A percentile compares a stretch with the other conserved stretches of the same genome.
These are phyloP conservation scores for Hypoxylon sp. DNA, from an alignment of 2,329 filamentous ascomycete genomes.

Conservation along the genomic window DNA sequence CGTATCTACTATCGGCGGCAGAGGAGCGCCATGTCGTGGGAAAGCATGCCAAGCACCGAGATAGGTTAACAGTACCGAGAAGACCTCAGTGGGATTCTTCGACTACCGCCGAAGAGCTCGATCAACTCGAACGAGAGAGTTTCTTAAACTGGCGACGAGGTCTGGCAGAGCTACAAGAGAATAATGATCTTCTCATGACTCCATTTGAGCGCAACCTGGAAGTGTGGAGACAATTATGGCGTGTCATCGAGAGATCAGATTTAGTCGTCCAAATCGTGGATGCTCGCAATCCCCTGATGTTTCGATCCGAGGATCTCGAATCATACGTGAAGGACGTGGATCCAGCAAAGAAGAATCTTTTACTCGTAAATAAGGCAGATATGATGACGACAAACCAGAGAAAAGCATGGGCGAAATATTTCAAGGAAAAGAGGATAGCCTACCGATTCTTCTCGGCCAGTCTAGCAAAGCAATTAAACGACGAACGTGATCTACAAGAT, in stretches of 20 bases:
- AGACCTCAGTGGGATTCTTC: slow-evolving; percentile 89
- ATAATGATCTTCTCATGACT: slow-evolving; percentile 94
- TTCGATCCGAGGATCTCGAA: slow-evolving; percentile 94
- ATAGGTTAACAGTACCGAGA: slow-evolving; percentile 87
- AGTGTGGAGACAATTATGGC: slow-evolving; percentile 98
- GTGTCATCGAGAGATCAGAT: slow-evolving; percentile 97
- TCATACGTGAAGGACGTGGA: slow-evolving; percentile 95
- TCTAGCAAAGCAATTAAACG: slow-evolving; percentile 89
- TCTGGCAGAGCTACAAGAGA: slow-evolving; percentile 92
- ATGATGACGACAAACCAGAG: slow-evolving; percentile 96
- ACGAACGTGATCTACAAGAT: slow-evolving; percentile 73
- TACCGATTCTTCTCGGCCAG: slow-evolving; percentile 98
- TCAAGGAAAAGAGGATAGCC: slow-evolving; percentile 83
- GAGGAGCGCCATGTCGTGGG: slow-evolving; percentile 84
- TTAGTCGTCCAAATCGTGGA: slow-evolving; percentile 98
- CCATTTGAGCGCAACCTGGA: slow-evolving; percentile 98
- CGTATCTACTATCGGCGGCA: slow-evolving; percentile 86
- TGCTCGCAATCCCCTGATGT: slow-evolving; percentile 92
- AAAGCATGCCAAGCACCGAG: slow-evolving; percentile 87
- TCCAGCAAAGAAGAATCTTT: slow-evolving; percentile 86
- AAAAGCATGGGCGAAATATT: slow-evolving; percentile 86
- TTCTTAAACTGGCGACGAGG: slow-evolving; percentile 91
- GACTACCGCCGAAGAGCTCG: slow-evolving; percentile 87
- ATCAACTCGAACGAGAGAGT: slow-evolving; percentile 82
- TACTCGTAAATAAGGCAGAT: slow-evolving; percentile 98